Evolutionary conservation across 2,329 filamentous ascomycete species (phyloP), one percentile per base, ranked within the genome.

Genomic region (Ceratocystis ficicola): DNA sequence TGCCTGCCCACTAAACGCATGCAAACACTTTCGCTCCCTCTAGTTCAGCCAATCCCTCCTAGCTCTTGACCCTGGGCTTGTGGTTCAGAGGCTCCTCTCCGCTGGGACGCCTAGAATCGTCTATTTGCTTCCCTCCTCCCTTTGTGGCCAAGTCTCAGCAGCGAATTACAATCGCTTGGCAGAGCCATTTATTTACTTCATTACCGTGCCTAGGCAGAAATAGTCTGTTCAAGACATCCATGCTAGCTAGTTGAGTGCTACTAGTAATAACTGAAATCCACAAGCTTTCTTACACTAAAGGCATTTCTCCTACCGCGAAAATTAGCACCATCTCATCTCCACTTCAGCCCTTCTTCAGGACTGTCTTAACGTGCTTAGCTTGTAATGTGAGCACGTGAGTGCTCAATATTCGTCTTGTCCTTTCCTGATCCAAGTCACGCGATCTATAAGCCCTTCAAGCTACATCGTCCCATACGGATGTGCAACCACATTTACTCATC

Each of bases 111-210:
- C 20, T 55, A 25, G 50, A 55, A 55, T 25, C 50, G 50, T 55
- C 50, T 55, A 55, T 55, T 55, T 20, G 50, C 50, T 22, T 55
- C 50, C 8, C 50, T 55, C 12, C n/a, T 52, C 25, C 50, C 50
- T 55, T 55, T 5, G 25, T 28, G 25, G 22, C 25, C 20, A 25
- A 25, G 50, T 25, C 50, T 10, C 50, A 8, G 6, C 22, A 55
- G 46, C 46, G 6, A 7, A 6, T 7, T 7, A 32, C 1, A 32
- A 32, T 32, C 7, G 30, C 5, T 22, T 48, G n/a, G 17, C 46
- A 48, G 6, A 15, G 36, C 36, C 12, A 41, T 41, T 41, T 41
- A 41, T 15, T 41, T 41, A 15, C 12, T 41, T 41, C 36, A 12
- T 15, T 41, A 5, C 12, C 10, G 36, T 41, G 36, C 15, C 48